Conservation (phyloP, 345 rosid species). For the Arabidopsis arenosa region DNA sequence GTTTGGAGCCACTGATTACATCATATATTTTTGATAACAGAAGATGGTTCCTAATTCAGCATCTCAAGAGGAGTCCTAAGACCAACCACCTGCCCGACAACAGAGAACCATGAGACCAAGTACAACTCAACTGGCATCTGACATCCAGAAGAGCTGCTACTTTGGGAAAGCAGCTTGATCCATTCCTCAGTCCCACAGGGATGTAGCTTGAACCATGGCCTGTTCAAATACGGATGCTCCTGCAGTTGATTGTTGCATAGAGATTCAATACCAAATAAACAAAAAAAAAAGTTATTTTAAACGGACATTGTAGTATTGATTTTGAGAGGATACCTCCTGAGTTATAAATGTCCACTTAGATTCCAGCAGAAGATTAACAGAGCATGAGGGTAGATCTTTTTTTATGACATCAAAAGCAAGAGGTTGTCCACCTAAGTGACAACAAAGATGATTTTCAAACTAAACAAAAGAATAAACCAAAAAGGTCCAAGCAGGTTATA, state of each 20-base stretch:
- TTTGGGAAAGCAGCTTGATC: conserved; percentile 73
- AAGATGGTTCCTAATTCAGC: conserved; percentile 36
- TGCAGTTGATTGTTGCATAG: conserved; percentile 37
- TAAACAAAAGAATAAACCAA: conserved; percentile 5
- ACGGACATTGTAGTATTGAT: background rate
- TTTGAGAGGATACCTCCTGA: conserved; percentile 60
- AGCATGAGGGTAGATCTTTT: conserved; percentile 68
- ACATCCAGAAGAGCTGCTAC: conserved; percentile 36
- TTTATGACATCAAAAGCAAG: conserved; percentile 66
- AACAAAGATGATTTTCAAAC: conserved; percentile 15
- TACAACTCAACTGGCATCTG: conserved; percentile 50
- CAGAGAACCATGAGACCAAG: conserved; percentile 83
- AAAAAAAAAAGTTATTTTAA: background rate
- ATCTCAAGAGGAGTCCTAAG: conserved; percentile 58
- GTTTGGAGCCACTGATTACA: background rate
- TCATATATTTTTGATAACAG: background rate
- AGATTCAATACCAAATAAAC: conserved; percentile 18
- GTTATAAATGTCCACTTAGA: conserved; percentile 92
- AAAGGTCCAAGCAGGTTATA: background rate
- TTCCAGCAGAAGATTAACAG: conserved; percentile 59
- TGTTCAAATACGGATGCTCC: conserved; percentile 89
- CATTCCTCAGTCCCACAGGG: conserved; percentile 91
- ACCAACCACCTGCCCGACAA: conserved; percentile 83
- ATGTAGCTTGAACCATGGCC: conserved; percentile 94
- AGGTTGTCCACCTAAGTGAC: conserved; percentile 63